phyloP scores from a whole-genome alignment of 495 filamentous ascomycete genomes.

The Podospora appendiculata region DNA sequence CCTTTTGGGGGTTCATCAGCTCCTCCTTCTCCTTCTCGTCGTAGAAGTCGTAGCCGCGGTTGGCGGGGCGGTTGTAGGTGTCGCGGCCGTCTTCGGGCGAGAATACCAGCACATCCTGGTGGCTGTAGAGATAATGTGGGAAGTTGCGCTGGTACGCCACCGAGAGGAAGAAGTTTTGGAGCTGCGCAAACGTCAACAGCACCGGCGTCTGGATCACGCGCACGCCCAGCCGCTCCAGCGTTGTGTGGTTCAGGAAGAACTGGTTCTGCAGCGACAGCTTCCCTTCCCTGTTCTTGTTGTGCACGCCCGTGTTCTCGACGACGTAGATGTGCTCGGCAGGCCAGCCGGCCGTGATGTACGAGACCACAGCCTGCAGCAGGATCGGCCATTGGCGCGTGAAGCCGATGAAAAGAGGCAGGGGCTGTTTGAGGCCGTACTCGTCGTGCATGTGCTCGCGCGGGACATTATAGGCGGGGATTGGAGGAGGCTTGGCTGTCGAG shows the following conservation, averaged over 20 bases:
- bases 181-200: constrained; percentile 52
- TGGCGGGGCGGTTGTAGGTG: constrained; percentile 19
- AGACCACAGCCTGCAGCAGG: constrained; percentile 50
- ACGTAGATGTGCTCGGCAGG: constrained; percentile 53
- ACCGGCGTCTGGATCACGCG: constrained; percentile 51
- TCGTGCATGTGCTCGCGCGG: constrained; percentile 24
- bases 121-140: constrained; percentile 53
- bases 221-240: constrained; percentile 45
- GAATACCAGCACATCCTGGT: constrained; percentile 50
- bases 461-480: constrained; percentile 35
- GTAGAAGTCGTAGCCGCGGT: constrained; percentile 23
- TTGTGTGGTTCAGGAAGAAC: constrained; percentile 52
- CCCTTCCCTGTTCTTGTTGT: constrained; percentile 45
- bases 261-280: constrained; percentile 51
- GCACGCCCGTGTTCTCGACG: constrained; percentile 56
- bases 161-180: constrained; percentile 56
- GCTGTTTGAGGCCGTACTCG: constrained; percentile 24
- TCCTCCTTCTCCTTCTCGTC: constrained; percentile 28
- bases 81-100: constrained; percentile 41
- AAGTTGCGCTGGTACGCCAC: constrained; percentile 48
- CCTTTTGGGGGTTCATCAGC: constrained; percentile 18
- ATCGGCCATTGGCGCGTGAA: constrained; percentile 55
- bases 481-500: constrained; percentile 24
- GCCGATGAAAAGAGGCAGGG: constrained; percentile 50
- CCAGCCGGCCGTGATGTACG: constrained; percentile 56